A percentile compares a stretch with the other conserved stretches of the same genome.
Evolutionary conservation across 2,329 filamentous ascomycete genomes (phyloP).

Genomic region (Aspergillus sojae): DNA sequence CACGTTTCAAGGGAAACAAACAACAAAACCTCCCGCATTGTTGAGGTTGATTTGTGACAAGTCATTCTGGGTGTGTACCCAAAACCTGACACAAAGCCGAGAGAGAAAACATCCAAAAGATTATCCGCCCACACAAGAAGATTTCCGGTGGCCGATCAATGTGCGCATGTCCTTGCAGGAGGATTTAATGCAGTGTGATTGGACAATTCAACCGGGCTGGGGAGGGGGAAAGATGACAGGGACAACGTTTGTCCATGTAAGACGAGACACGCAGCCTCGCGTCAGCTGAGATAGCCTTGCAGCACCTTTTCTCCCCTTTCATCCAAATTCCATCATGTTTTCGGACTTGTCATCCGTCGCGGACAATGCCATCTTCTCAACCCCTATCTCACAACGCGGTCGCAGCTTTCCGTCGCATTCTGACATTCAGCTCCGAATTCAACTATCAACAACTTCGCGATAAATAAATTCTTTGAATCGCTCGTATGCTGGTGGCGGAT

Average conservation of each 20-base stretch:
- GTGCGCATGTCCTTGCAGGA: background rate
- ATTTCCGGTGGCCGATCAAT: background rate
- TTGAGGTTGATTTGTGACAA: background rate
- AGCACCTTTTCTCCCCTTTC: conserved; percentile 8
- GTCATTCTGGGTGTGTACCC: background rate
- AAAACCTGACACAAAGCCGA: background rate
- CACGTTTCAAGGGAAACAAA: background rate
- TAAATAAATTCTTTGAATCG: background rate
- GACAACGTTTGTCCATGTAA: conserved; percentile 18
- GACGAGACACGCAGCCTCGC: conserved; percentile 26
- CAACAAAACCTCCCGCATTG: background rate
- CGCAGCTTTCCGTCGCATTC: conserved; percentile 1
- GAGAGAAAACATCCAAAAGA: background rate
- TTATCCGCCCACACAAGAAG: background rate
- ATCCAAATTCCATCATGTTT: background rate
- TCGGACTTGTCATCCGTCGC: background rate
- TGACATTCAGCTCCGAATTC: background rate
- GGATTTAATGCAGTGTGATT: background rate
- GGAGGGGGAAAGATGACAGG: background rate
- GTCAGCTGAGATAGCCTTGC: conserved; percentile 21
- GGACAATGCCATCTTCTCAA: background rate
- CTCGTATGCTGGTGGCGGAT: conserved; percentile 18
- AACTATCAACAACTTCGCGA: background rate
- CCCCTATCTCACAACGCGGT: background rate
- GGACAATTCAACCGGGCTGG: conserved; percentile 8